Percentiles rank a stretch among this genome's conserved stretches.
phyloP scores from a whole-genome alignment of 1,284 basidiomycete genomes.

The Cryptococcus depauperatus region DNA sequence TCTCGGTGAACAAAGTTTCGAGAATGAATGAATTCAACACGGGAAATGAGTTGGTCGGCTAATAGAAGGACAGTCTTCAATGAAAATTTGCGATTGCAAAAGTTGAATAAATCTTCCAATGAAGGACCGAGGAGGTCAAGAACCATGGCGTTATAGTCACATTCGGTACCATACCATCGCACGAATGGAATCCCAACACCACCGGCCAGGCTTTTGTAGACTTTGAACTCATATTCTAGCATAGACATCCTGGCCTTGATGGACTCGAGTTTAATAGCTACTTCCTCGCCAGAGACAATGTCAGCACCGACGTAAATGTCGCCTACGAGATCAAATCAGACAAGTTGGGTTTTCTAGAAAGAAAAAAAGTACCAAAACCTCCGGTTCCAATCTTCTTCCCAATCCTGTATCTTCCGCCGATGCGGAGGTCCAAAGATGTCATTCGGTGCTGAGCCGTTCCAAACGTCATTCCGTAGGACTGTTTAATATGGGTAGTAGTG shows the following conservation, averaged over 20 bases:
- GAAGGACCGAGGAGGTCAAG: conserved; percentile 94
- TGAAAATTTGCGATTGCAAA: conserved; percentile 96
- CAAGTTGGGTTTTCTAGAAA: too few relatives aligned
- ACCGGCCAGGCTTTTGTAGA: conserved; percentile 93
- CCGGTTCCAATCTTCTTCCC: conserved; percentile 99
- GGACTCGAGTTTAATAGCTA: conserved; percentile 99
- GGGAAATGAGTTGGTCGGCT: conserved; percentile 95
- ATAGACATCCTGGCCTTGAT: conserved; percentile 99
- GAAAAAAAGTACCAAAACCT: conserved; percentile 98
- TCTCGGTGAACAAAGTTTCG: conserved; percentile 99
- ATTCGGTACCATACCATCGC: conserved; percentile 97
- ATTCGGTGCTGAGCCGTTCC: conserved; percentile 24
- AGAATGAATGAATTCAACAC: conserved; percentile 98
- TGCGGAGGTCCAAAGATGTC: conserved; percentile 73
- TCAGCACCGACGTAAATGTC: conserved; percentile 99
- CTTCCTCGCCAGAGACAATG: conserved; percentile 99
- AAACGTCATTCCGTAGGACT: conserved; percentile 1
- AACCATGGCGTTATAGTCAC: conserved; percentile 99
- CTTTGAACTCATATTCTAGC: conserved; percentile 96
- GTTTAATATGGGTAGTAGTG: conserved; percentile 3
- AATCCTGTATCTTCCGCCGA: conserved; percentile 96
- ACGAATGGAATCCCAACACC: conserved; percentile 98
- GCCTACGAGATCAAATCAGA: too few relatives aligned
- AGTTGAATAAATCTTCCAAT: conserved; percentile 99
- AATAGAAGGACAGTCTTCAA: conserved; percentile 95